Conservation (phyloP, 2,329 filamentous ascomycete genomes). For the Cyphellophora europaea region DNA sequence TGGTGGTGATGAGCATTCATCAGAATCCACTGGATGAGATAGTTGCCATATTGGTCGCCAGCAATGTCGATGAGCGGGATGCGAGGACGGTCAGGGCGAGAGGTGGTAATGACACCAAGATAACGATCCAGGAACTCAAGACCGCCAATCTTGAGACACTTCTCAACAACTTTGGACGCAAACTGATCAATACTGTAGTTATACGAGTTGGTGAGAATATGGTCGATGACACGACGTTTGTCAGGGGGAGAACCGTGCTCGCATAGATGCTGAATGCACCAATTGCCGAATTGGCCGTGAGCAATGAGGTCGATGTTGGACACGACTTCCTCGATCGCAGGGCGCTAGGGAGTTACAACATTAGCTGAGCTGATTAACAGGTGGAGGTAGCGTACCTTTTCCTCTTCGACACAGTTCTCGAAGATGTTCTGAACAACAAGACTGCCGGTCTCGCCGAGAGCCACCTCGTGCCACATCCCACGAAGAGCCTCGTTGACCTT, state of each 20-base stretch:
- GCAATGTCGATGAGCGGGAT: constrained; percentile 96
- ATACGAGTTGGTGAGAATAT: constrained; percentile 84
- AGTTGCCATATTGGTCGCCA: constrained; percentile 98
- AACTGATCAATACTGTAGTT: constrained; percentile 99
- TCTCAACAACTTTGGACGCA: constrained; percentile 97
- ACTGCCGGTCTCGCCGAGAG: constrained; percentile 91
- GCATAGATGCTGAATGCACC: constrained; percentile 99
- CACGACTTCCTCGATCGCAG: constrained; percentile 93
- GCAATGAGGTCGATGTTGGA: constrained; percentile 92
- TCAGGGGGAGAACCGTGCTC: constrained; percentile 89
- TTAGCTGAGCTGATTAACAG: too few species aligned
- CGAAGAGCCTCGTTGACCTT: constrained; percentile 88
- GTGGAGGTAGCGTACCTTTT: too few species aligned
- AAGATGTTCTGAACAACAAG: constrained; percentile 99
- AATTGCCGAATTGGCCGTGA: constrained; percentile 97
- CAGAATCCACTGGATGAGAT: constrained; percentile 93
- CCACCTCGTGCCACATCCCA: constrained; percentile 99
- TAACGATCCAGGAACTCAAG: constrained; percentile 85
- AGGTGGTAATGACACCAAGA: constrained; percentile 87
- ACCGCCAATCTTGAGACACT: constrained; percentile 94
- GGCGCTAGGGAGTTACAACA: too few species aligned
- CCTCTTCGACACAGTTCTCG: constrained; percentile 96
- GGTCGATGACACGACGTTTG: constrained; percentile 86
- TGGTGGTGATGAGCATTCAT: constrained; percentile 81
- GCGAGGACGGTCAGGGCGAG: constrained; percentile 78